phyloP scores from a whole-genome alignment of 371 early-diverging fungal genomes.

The Circinella umbellata region DNA sequence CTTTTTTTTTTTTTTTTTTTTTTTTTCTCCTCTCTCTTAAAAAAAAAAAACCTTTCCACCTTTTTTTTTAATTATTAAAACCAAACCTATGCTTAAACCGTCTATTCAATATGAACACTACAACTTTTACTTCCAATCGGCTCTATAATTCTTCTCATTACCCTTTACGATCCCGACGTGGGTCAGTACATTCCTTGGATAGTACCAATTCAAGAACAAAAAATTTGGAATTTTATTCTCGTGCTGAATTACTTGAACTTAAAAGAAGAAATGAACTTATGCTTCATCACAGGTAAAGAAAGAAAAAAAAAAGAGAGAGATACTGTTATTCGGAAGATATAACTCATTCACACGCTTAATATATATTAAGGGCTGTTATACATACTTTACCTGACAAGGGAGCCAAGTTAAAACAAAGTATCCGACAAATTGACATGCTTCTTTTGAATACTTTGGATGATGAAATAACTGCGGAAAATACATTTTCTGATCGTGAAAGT shows the following conservation, averaged over 20 bases:
- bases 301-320: no score
- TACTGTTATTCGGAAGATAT: no score
- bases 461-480: neutral
- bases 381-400: constrained; percentile 17
- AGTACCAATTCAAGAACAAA: constrained; percentile 2
- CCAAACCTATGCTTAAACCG: neutral
- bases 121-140: constrained; percentile 5
- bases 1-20: no score
- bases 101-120: neutral
- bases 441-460: constrained; percentile 7
- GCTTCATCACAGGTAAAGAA: constrained; percentile 14
- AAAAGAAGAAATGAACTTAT: constrained; percentile 16
- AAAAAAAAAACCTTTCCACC: neutral
- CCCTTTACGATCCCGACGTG: constrained; percentile 11
- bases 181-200: constrained; percentile 11
- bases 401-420: constrained; percentile 16
- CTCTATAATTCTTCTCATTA: neutral
- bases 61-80: neutral
- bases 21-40: neutral
- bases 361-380: neutral
- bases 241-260: constrained; percentile 12
- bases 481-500: constrained; percentile 1
- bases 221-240: constrained; percentile 8
- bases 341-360: no score
- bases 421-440: constrained; percentile 8